These are phyloP conservation scores for Apiotrichum sp. DNA, from an alignment of 1,284 basidiomycete species.

Conservation along the genomic window DNA sequence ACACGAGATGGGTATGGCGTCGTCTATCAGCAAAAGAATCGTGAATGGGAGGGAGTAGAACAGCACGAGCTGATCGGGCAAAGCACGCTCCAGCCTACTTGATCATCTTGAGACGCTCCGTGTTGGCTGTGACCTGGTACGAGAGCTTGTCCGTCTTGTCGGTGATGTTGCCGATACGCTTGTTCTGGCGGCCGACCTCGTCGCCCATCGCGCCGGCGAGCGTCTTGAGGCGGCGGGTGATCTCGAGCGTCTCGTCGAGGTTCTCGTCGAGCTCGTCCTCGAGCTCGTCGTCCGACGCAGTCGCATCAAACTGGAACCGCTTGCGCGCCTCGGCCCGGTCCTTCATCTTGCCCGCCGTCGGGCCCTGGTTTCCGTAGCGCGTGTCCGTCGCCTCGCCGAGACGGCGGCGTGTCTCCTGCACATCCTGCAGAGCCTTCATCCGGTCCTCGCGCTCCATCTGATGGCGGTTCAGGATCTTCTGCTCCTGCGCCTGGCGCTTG, in stretches of 20 bases:
- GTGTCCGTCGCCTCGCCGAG: conserved; percentile 66
- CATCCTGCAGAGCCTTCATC: conserved; percentile 76
- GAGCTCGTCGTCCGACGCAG: conserved; percentile 86
- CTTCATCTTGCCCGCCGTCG: background rate
- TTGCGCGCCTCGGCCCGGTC: conserved; percentile 13
- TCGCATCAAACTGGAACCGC: conserved; percentile 91
- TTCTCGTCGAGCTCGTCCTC: conserved; percentile 79
- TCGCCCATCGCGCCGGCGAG: conserved; percentile 62
- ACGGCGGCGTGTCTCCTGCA: conserved; percentile 78
- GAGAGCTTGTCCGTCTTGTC: conserved; percentile 48
- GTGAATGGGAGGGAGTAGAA: too few relatives aligned
- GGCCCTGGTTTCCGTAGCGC: background rate
- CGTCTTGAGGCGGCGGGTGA: conserved; percentile 75
- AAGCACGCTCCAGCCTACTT: conserved; percentile 19
- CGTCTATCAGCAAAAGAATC: too few relatives aligned
- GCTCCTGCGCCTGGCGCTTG: conserved; percentile 84
- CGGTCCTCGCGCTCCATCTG: conserved; percentile 81
- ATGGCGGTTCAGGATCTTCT: conserved; percentile 79
- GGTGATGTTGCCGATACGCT: conserved; percentile 43
- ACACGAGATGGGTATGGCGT: too few relatives aligned
- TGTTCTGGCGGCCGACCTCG: conserved; percentile 46
- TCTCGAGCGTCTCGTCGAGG: conserved; percentile 77
- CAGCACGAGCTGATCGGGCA: too few relatives aligned
- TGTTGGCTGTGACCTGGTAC: conserved; percentile 45
- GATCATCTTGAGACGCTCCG: conserved; percentile 44